Conservation (phyloP, 2,329 filamentous ascomycete species). For the Penicillium sp. region DNA sequence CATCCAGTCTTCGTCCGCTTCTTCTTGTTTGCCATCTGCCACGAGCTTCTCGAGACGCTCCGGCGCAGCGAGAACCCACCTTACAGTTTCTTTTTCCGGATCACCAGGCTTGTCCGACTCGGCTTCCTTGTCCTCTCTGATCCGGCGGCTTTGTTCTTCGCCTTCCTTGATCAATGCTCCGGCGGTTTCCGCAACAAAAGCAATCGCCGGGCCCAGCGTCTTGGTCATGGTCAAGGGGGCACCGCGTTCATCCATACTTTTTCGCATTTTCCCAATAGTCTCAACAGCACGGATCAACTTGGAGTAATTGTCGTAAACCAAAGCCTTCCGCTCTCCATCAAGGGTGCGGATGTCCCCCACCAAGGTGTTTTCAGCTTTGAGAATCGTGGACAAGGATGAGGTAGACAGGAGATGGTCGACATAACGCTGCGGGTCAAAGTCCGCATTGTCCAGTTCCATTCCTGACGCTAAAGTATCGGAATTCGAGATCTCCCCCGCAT, state of each 20-base stretch:
- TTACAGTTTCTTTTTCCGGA: constrained; percentile 39
- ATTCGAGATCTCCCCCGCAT: constrained; percentile 36
- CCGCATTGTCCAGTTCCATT: constrained; percentile 63
- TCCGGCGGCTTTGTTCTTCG: constrained; percentile 29
- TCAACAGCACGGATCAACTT: constrained; percentile 96
- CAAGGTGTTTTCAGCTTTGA: constrained; percentile 43
- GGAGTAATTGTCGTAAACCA: constrained; percentile 98
- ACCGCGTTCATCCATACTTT: constrained; percentile 43
- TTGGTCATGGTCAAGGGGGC: constrained; percentile 44
- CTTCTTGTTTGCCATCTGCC: constrained; percentile 34
- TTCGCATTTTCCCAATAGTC: constrained; percentile 70
- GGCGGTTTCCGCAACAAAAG: constrained; percentile 42
- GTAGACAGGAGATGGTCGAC: constrained; percentile 38
- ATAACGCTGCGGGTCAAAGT: constrained; percentile 65
- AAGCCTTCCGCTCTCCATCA: constrained; percentile 90
- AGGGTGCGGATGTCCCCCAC: constrained; percentile 72
- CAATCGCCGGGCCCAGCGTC: constrained; percentile 38
- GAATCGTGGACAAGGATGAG: constrained; percentile 38
- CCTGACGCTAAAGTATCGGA: constrained; percentile 26
- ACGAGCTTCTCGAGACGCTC: constrained; percentile 34
- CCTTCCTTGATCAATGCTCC: constrained; percentile 36
- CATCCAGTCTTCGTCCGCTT: constrained; percentile 40
- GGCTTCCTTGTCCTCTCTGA: constrained; percentile 21
- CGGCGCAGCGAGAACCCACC: constrained; percentile 42
- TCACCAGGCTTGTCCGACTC: constrained; percentile 16